Percentiles rank a stretch among this genome's conserved stretches.
Conservation (phyloP, 164 flowering plant genomes). For the Magnolia kwangsiensis region DNA sequence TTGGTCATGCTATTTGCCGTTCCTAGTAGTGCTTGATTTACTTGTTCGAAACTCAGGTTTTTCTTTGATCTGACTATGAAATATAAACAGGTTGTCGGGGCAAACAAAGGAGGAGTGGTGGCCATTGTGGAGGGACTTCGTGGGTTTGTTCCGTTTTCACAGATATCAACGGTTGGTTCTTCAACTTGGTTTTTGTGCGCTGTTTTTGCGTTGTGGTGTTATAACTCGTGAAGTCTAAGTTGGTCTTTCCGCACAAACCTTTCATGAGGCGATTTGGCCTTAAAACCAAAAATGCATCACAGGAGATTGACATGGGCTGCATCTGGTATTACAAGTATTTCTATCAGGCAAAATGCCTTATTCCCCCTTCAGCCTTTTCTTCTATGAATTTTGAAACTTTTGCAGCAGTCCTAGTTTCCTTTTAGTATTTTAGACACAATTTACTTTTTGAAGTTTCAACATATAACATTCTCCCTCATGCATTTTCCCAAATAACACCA, state of each 20-base stretch:
- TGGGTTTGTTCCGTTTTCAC: conserved; percentile 94
- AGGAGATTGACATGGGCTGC: neutral
- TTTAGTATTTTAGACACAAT: too few relatives aligned
- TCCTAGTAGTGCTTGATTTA: neutral
- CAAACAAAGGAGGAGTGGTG: conserved; percentile 89
- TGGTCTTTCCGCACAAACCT: neutral
- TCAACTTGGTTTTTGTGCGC: conserved; percentile 6
- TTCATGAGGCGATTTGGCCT: neutral
- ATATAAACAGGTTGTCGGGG: conserved; percentile 62
- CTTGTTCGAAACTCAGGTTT: neutral
- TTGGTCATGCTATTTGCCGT: neutral
- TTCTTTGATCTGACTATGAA: neutral
- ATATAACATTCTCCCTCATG: too few relatives aligned
- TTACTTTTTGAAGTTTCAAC: too few relatives aligned
- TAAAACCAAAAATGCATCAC: neutral
- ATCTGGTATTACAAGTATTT: neutral
- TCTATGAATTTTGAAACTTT: too few relatives aligned
- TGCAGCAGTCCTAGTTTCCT: too few relatives aligned
- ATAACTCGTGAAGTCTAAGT: neutral
- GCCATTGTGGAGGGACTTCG: conserved; percentile 83
- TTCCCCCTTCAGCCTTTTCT: too few relatives aligned
- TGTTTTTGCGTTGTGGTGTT: neutral
- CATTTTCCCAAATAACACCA: too few relatives aligned
- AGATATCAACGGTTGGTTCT: conserved; percentile 74
- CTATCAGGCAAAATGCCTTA: neutral